Evolutionary conservation across 192 early-diverging fungal genomes (phyloP), one percentile per base, ranked within the genome.

Genomic region (Entophlyctis luteolus): DNA sequence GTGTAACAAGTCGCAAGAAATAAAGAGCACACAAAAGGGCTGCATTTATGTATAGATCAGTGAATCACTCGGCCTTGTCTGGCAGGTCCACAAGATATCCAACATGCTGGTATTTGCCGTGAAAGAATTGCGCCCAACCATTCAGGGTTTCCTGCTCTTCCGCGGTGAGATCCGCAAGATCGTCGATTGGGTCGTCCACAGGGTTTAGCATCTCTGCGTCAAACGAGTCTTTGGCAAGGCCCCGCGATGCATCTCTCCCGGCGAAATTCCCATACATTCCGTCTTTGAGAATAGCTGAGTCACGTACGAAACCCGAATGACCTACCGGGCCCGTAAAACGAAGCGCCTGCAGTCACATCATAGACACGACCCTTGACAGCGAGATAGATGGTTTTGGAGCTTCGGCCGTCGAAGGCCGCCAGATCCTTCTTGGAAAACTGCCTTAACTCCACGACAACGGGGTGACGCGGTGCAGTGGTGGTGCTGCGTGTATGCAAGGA

Each of bases 251-350:
- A 79, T 98, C 96, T n/a, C 89, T 85, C 1, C 96, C 96, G 4
- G 94, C 88, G 86, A 96, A 98, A 82, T 94, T 95, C 31, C 86
- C 89, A 68, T 98, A 98, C n/a, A 90, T 92, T 3, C 93, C 93
- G 16, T 79, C 91, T 90, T n/a, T 59, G 39, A 50, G 31, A 34
- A 23, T 14, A 55, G 1, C 38, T 14, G 67, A 28, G 8, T 16
- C n/a, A 36, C 23, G n/a, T 12, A 42, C 10, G n/a, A 42, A 12
- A n/a, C 10, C 8, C 8, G 58, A 5, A 35, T 12, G 27, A 68
- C 74, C 38, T 77, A 89, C 89, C 89, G 33, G 95, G 95, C 0
- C 95, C 95, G 72, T 98, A 98, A 75, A 98, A 96, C 33, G 78
- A 80, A 28, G 85, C 79, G 27, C 92, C 90, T 27, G 76, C 70